Evolutionary conservation across 805 yeast species (phyloP), one percentile per base, ranked within the genome.

Genomic region (Zygosaccharomyces rouxii): DNA sequence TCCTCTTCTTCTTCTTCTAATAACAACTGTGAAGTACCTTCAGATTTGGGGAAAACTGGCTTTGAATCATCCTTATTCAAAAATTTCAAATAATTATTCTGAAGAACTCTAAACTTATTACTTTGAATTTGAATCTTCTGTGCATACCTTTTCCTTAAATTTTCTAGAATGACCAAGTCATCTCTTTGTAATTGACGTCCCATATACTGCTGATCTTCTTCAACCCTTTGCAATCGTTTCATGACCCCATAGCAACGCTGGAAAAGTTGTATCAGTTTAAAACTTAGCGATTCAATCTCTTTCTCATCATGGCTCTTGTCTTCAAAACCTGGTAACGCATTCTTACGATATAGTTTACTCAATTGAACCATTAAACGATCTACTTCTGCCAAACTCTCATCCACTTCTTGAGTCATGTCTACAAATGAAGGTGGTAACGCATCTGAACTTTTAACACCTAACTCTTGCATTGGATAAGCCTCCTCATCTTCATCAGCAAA

Each of bases 71-170:
- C 96, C 54, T 86, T 86, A 55, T 86, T 81, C 49, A 92, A 72
- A 55, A 85, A 86, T 63, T 87, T 85, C 61, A 94, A 82, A 60
- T 94, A 94, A 54, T 85, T 83, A 60, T 92, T 88, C 65, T 94
- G 99, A 58, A 94, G 71, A 61, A 87, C 86, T 45, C 98, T 72
- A 68, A 90, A 94, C 44, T 75, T 77, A 16, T 90, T 78, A 35
- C 95, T 84, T 39, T 79, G 71, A 37, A 80, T 82, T 64, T 94
- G 99, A 19, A 94, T 83, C 63, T 84, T 82, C 39, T 84, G 73
- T 2, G 99, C 99, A 65, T 90, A 81, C 41, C 81, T 82, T 57
- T 87, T 86, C 66, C 87, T 85, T 70, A 88, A 79, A 67, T 92
- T 94, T 43, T 81, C 83, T 48, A 89, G 72, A 73, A 92, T 82